Percentiles rank a stretch among this genome's conserved stretches.
phyloP scores from a whole-genome alignment of 164 flowering plant species.

The Sextonia rubra region DNA sequence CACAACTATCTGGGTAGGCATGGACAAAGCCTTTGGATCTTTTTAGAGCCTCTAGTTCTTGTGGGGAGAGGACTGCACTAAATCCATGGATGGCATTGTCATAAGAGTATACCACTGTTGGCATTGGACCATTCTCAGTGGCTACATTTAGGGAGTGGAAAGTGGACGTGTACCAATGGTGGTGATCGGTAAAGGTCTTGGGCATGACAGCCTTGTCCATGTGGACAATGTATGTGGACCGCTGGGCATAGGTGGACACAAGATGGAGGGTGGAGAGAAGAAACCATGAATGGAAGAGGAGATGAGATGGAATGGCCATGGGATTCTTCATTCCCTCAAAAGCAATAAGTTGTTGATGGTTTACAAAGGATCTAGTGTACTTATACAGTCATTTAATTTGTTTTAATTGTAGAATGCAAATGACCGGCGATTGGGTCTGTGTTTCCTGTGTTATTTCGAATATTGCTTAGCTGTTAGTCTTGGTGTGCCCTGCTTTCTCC shows the following conservation, averaged over 20 bases:
- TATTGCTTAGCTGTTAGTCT: too few relatives aligned
- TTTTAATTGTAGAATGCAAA: too few relatives aligned
- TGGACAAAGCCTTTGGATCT: conserved; percentile 33
- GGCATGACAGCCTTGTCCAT: conserved; percentile 61
- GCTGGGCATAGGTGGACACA: conserved; percentile 2
- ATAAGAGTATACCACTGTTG: conserved; percentile 31
- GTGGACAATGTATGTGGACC: conserved; percentile 43
- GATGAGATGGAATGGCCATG: conserved; percentile 5
- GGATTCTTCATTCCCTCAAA: neutral
- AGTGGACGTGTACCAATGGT: conserved; percentile 36
- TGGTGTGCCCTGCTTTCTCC: too few relatives aligned
- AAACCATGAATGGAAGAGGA: conserved; percentile 17
- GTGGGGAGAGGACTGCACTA: conserved; percentile 21
- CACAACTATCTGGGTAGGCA: conserved; percentile 25
- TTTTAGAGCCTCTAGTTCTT: conserved; percentile 18
- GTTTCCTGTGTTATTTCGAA: too few relatives aligned
- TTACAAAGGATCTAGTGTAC: neutral
- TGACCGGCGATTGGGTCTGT: too few relatives aligned
- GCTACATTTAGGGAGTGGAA: conserved; percentile 25
- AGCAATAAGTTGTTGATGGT: too few relatives aligned
- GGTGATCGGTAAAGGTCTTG: conserved; percentile 28
- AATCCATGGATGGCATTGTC: conserved; percentile 47
- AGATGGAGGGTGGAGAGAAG: conserved; percentile 3
- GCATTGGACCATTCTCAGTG: neutral
- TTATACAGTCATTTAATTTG: too few relatives aligned